phyloP scores from a whole-genome alignment of 140 eudicot species.

The Ambrosia hybrid region DNA sequence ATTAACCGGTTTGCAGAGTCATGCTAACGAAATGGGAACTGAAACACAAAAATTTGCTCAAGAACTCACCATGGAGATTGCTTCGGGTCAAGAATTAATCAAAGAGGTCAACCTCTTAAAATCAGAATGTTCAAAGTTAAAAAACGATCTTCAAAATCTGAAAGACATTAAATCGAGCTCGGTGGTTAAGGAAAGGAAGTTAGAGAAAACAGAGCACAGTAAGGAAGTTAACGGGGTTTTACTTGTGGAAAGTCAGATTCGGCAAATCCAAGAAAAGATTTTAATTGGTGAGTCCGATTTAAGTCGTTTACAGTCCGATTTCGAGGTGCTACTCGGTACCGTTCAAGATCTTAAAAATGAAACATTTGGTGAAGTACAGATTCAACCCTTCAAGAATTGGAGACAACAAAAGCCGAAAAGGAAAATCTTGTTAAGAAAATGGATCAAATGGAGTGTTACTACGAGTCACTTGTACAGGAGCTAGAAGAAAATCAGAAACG shows the following conservation, averaged over 20 bases:
- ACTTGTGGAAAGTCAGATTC: slow-evolving; percentile 50
- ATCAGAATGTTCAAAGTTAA: slow-evolving; percentile 69
- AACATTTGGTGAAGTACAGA: slow-evolving; percentile 40
- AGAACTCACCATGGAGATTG: slow-evolving; percentile 51
- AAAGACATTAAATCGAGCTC: slow-evolving; percentile 45
- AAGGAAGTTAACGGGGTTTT: slow-evolving; percentile 46
- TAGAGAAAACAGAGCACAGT: slow-evolving; percentile 6
- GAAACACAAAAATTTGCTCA: slow-evolving; percentile 67
- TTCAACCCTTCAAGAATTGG: slow-evolving; percentile 55
- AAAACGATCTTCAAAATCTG: slow-evolving; percentile 54
- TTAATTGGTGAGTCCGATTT: slow-evolving; percentile 49
- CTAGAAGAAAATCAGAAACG: slow-evolving; percentile 94
- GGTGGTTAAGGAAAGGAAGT: slow-evolving; percentile 25
- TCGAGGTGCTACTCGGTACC: slow-evolving; percentile 49
- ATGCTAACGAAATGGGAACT: slow-evolving; percentile 63
- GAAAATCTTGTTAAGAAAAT: slow-evolving; percentile 65
- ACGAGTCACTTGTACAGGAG: slow-evolving; percentile 87
- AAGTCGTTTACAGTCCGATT: slow-evolving; percentile 49
- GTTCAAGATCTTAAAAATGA: slow-evolving; percentile 47
- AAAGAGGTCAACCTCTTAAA: slow-evolving; percentile 62
- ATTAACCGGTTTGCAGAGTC: slow-evolving; percentile 54
- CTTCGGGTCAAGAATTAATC: slow-evolving; percentile 59
- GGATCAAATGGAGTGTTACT: slow-evolving; percentile 93
- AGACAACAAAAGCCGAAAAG: slow-evolving; percentile 62
- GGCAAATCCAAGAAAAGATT: slow-evolving; percentile 60